Evolutionary conservation across 768 basidiomycete species (phyloP), one percentile per base, ranked within the genome.

Genomic region (Lyophyllum decastes): DNA sequence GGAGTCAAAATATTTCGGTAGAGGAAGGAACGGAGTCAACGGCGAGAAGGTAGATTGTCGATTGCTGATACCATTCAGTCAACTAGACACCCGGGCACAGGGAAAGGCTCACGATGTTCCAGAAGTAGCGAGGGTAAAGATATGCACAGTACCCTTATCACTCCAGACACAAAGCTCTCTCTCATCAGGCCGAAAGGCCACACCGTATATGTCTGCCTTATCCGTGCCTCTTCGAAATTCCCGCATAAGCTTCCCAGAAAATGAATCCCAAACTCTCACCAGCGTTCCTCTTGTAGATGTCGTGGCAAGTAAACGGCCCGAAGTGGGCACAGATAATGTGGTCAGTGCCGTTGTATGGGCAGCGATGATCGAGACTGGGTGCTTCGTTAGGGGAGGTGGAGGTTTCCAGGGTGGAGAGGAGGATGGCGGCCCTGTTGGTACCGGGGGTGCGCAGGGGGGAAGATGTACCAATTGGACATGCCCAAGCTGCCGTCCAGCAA

Each of bases 131-230:
- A 96, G 78, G 43, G 89, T 86, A 72, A 95, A 96, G 43, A 95
- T 79, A 68, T 97, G 94, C 7, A 97, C 86, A 0, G 94, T 97
- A 34, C 94, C 94, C 72, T 97, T 97, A 71, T 97, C 94, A 67
- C 93, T 95, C 89, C 93, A 94, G 10, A 92, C 94, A 65, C 91
- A 92, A 0, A 96, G 75, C 63, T 94, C 92, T 56, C 81, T 82
- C 65, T 95, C 95, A 63, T 94, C 93, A 4, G 86, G 87, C 35
- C 94, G 82, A 71, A 95, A 94, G 12, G 89, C 88, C 19, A 95
- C 89, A 2, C 92, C 92, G 70, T 94, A 95, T 44, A 96, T 95
- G 65, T 90, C 88, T 26, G 94, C 94, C 65, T 92, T 88, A 71
- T 97, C 95, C 17, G 89, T 83, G 9, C 94, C 94, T 68, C 94